A percentile compares a stretch with the other conserved stretches of the same genome.
Conservation (phyloP, 495 filamentous ascomycete species). For the Astrothelium macrocarpum region DNA sequence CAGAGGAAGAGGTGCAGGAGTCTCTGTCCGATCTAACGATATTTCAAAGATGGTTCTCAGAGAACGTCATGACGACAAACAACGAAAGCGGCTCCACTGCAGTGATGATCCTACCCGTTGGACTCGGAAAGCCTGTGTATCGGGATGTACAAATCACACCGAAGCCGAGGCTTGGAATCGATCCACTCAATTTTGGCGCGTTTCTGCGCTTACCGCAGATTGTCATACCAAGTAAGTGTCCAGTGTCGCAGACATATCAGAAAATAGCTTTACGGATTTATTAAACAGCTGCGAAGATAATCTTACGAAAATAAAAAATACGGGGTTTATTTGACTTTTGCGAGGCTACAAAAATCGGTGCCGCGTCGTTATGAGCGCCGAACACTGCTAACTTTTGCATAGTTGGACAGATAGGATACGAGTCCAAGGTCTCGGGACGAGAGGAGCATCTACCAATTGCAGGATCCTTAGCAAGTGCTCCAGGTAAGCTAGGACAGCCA, state of each 20-base stretch:
- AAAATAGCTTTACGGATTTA: neutral
- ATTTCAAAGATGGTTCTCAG: neutral
- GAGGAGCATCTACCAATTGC: neutral
- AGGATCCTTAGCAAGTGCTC: neutral
- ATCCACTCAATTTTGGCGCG: neutral
- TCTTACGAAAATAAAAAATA: no score
- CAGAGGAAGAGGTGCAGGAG: neutral
- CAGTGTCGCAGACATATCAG: no score
- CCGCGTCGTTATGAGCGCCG: no score
- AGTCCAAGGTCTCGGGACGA: neutral
- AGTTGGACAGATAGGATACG: neutral
- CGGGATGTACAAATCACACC: neutral
- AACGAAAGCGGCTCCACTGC: neutral
- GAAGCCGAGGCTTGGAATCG: neutral
- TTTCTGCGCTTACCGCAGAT: neutral
- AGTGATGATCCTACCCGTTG: neutral
- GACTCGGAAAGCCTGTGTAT: neutral
- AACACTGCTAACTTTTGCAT: no score
- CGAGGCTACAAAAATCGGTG: no score
- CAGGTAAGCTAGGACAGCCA: no score
- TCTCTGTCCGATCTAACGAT: neutral
- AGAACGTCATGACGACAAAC: neutral
- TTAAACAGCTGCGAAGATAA: neutral
- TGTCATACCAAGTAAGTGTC: neutral
- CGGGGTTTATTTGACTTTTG: no score